Conservation (phyloP, 2,329 filamentous ascomycete genomes). For the Cladobotryum protrusum region DNA sequence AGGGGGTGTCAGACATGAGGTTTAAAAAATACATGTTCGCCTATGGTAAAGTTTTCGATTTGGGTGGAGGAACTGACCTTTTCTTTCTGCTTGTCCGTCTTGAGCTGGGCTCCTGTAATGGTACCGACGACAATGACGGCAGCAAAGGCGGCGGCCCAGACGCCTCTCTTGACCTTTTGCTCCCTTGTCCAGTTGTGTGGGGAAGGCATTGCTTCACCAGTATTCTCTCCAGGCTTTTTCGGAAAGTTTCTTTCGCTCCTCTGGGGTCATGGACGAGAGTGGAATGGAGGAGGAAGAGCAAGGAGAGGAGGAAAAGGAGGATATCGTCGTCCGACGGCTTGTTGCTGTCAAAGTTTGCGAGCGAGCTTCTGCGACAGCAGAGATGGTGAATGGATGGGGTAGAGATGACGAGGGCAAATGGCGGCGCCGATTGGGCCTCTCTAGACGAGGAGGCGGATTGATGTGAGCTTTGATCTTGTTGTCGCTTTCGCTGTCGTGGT, state of each 20-base stretch:
- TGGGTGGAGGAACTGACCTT: conserved; percentile 25
- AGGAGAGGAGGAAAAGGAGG: conserved; percentile 3
- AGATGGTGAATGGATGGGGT: no score
- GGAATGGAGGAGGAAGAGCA: conserved; percentile 4
- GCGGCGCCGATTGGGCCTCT: no score
- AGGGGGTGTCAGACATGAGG: neutral
- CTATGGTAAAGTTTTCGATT: conserved; percentile 2
- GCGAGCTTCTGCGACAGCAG: no score
- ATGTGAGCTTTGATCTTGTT: no score
- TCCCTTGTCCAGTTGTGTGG: conserved; percentile 22
- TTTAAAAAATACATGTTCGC: neutral
- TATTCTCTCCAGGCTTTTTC: conserved; percentile 22
- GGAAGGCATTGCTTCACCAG: conserved; percentile 17
- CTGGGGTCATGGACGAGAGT: conserved; percentile 13
- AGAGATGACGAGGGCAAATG: no score
- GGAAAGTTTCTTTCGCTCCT: conserved; percentile 18
- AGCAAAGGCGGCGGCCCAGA: conserved; percentile 39
- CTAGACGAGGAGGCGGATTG: no score
- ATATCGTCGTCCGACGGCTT: no score
- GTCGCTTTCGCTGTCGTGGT: no score
- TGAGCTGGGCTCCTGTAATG: conserved; percentile 44
- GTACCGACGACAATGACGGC: conserved; percentile 42
- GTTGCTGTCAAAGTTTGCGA: no score
- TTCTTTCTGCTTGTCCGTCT: conserved; percentile 41
- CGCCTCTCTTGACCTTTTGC: conserved; percentile 28